phyloP scores from a whole-genome alignment of 2,329 filamentous ascomycete genomes.

The Coniochaeta hoffmannii region DNA sequence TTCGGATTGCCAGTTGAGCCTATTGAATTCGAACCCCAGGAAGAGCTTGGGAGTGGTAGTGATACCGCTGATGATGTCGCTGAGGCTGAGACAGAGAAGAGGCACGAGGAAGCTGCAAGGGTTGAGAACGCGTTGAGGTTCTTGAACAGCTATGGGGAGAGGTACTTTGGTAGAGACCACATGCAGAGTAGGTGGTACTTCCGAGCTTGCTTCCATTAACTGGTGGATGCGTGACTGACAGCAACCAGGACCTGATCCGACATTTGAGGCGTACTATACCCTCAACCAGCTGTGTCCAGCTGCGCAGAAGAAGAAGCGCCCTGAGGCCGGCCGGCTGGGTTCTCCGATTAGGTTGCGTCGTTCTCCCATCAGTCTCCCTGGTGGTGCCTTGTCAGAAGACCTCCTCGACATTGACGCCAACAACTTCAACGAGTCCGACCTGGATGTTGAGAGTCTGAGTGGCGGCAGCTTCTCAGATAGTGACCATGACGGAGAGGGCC shows the following conservation, averaged over 20 bases:
- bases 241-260: slow-evolving; percentile 10
- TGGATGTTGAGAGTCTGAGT: neutral
- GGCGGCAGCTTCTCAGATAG: neutral
- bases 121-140: slow-evolving; percentile 7
- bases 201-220: neutral
- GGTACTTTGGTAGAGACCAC: slow-evolving; percentile 9
- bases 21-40: slow-evolving; percentile 16
- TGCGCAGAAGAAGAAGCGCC: neutral
- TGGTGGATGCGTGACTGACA: neutral
- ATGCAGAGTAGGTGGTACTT: slow-evolving; percentile 7
- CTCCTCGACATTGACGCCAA: neutral
- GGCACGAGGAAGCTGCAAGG: neutral
- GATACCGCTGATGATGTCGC: slow-evolving; percentile 8
- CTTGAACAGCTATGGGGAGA: slow-evolving; percentile 11
- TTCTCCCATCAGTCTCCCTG: slow-evolving; percentile 6
- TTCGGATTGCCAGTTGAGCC: slow-evolving; percentile 39
- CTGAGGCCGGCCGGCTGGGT: neutral
- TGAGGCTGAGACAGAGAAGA: neutral
- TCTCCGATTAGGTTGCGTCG: no score
- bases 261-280: slow-evolving; percentile 10
- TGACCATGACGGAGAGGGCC: neutral
- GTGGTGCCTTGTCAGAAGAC: slow-evolving; percentile 7
- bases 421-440: neutral
- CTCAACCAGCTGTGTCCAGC: neutral
- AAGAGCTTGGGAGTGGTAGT: slow-evolving; percentile 9